Conservation (phyloP, 2,329 filamentous ascomycete species). For the Neonectria ditissima region DNA sequence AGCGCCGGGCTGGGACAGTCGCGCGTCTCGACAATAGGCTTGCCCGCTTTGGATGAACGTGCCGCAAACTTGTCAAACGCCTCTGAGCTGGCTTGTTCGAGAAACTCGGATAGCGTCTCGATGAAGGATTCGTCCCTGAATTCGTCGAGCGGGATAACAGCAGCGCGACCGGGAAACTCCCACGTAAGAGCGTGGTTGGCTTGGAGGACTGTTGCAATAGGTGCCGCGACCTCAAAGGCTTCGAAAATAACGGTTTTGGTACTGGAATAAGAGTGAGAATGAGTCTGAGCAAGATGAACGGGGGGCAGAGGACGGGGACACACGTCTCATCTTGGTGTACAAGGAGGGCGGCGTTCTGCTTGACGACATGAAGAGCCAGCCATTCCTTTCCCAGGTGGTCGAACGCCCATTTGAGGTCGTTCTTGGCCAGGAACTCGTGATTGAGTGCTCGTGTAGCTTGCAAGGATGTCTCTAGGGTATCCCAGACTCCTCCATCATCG, state of each 20-base stretch:
- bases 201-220: conserved; percentile 62
- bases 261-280: conserved; percentile 12
- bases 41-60: conserved; percentile 62
- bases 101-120: conserved; percentile 60
- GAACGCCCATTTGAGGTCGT: no score
- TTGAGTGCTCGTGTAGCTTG: no score
- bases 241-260: conserved; percentile 57
- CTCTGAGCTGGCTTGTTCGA: conserved; percentile 68
- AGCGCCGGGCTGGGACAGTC: conserved; percentile 69
- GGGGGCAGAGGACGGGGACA: no score
- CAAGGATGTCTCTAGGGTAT: no score
- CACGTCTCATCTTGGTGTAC: no score
- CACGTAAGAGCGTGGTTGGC: conserved; percentile 64
- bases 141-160: conserved; percentile 54
- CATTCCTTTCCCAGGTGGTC: no score
- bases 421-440: no score
- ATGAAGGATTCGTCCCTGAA: conserved; percentile 56
- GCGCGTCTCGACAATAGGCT: conserved; percentile 63
- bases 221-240: conserved; percentile 69
- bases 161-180: conserved; percentile 69
- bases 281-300: no score
- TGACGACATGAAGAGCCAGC: no score
- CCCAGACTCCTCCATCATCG: no score
- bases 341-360: no score
- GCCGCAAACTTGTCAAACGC: conserved; percentile 65